Evolutionary conservation across 2,329 filamentous ascomycete genomes (phyloP).

Genomic region (Aulographum hederae): DNA sequence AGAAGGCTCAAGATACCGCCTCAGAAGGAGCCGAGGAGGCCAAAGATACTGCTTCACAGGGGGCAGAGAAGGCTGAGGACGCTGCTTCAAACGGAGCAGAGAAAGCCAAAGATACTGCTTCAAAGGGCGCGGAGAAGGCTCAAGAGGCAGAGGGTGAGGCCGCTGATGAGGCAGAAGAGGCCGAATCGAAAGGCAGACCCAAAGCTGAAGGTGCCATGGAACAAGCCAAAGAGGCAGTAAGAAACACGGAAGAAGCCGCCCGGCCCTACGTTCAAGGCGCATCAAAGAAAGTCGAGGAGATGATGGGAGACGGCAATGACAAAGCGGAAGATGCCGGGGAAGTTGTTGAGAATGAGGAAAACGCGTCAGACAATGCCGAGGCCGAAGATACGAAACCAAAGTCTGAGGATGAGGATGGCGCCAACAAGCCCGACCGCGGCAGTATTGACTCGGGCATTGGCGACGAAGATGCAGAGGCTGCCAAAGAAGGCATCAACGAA

Average conservation of each 20-base stretch:
- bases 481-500: not conserved
- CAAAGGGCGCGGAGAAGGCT: conserved; percentile 1
- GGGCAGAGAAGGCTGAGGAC: not conserved
- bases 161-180: not conserved
- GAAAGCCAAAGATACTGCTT: not conserved
- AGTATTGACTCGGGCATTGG: not conserved
- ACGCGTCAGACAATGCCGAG: conserved; percentile 16
- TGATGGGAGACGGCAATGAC: not conserved
- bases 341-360: conserved; percentile 10
- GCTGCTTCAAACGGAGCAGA: not conserved
- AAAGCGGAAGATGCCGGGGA: conserved; percentile 1
- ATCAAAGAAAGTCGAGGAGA: conserved; percentile 2
- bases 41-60: not conserved
- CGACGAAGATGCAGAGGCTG: not conserved
- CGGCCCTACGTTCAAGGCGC: not conserved
- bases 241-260: not conserved
- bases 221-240: not conserved
- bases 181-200: too few species aligned
- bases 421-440: not conserved
- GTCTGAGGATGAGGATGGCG: not conserved
- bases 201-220: not conserved
- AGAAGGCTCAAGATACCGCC: conserved; percentile 2
- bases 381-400: conserved; percentile 2
- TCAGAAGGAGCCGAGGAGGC: conserved; percentile 5
- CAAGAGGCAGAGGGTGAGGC: conserved; percentile 1